Evolutionary conservation across 257 asterid species (phyloP), one percentile per base, ranked within the genome.

Genomic region (Solanum paucissectum): DNA sequence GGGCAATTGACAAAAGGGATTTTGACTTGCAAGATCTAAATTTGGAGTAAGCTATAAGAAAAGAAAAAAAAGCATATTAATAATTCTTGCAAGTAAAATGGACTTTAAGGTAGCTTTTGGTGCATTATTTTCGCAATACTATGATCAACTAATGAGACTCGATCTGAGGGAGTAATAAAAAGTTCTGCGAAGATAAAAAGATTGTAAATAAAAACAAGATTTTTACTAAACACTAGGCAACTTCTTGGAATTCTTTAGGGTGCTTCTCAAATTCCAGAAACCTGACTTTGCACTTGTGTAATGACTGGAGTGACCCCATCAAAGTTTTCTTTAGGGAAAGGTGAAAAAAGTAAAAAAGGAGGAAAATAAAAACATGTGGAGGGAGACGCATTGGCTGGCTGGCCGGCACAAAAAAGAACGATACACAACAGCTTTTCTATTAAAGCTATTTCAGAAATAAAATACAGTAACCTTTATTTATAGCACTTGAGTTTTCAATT

Each of bases 191-290:
- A 76, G 21, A 40, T 12, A n/a, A 38, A 76, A 40, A 3, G 60
- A 27, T 25, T 13, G 34, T 29, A 16, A 46, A 27, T 79, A 14
- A 46, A 46, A 9, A 81, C 85, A 81, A 18, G 18, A 14, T 9
- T 81, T 81, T 81, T 27, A 9, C 69, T 49, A 29, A 49, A 49
- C 42, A 46, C 37, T 16, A 85, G 46, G 23, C 23, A 18, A 18
- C 87, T 29, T 16, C 5, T 85, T 37, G 12, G 20, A 38, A 64
- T 34, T 42, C 86, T 87, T 72, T 89, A 55, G 89, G 92, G 89
- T 90, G 90, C 92, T 88, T 87, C 92, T 90, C 73, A 68, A 58
- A 49, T 14, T 87, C 92, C 93, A 93, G 84, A 42, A 12, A 12
- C 37, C 62, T 25, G 62, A 16, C 85, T 81, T 46, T 46, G 25